Evolutionary conservation across 2,329 filamentous ascomycete genomes (phyloP).

Genomic region (Mariannaea sp.): DNA sequence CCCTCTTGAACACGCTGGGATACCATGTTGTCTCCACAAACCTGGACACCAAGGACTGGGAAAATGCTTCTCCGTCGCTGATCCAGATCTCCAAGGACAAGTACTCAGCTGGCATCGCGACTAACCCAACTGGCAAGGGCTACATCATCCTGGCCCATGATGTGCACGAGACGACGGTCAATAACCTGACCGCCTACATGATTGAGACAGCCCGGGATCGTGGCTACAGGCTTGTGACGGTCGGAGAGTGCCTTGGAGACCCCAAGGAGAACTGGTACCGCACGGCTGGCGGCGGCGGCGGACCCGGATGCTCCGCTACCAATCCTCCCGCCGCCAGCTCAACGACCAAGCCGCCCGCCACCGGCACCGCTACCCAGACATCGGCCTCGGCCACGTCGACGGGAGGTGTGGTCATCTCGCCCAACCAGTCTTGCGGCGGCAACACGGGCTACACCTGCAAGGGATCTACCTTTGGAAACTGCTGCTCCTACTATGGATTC

Average conservation of each 20-base stretch:
- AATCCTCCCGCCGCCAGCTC: constrained; percentile 19
- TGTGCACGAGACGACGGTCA: constrained; percentile 53
- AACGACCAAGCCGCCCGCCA: constrained; percentile 19
- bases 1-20: constrained; percentile 47
- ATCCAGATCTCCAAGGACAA: constrained; percentile 53
- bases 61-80: constrained; percentile 54
- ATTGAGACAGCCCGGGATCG: constrained; percentile 45
- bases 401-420: constrained; percentile 35
- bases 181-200: constrained; percentile 50
- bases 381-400: constrained; percentile 23
- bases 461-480: constrained; percentile 44
- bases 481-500: constrained; percentile 49
- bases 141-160: constrained; percentile 61
- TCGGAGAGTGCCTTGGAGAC: constrained; percentile 63
- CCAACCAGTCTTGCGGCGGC: constrained; percentile 46
- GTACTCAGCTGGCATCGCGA: constrained; percentile 45
- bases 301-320: constrained; percentile 14
- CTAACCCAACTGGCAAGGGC: constrained; percentile 32
- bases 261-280: constrained; percentile 59
- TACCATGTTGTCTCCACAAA: constrained; percentile 63
- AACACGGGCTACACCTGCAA: constrained; percentile 43
- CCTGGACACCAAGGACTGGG: constrained; percentile 65
- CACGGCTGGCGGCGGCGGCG: constrained; percentile 23
- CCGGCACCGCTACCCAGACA: constrained; percentile 20
- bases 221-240: constrained; percentile 55